Evolutionary conservation across 2,329 filamentous ascomycete genomes (phyloP).

Genomic region (Trichoderma aggressivum): DNA sequence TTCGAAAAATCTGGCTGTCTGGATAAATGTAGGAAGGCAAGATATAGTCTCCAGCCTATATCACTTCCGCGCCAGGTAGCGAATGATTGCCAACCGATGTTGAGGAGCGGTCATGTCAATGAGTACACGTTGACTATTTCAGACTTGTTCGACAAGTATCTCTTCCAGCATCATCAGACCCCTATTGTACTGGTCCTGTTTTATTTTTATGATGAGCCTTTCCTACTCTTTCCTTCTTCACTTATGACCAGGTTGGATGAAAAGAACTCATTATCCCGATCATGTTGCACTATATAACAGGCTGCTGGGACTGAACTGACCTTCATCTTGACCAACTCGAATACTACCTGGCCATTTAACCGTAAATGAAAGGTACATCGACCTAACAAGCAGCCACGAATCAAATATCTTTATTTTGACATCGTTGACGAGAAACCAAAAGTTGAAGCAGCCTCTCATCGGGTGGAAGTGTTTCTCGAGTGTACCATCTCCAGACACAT

Average conservation of each 20-base stretch:
- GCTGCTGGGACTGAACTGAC: not conserved
- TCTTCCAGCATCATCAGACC: not conserved
- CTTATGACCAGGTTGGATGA: not conserved
- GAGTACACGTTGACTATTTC: not conserved
- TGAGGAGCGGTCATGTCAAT: not conserved
- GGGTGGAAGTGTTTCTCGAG: not conserved
- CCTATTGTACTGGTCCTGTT: not conserved
- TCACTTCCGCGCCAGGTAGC: not conserved
- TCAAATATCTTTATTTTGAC: not conserved
- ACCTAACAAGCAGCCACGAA: not conserved
- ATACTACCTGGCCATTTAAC: not conserved
- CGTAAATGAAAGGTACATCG: not conserved
- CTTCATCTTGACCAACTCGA: not conserved
- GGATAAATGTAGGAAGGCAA: not conserved
- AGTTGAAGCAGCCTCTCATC: not conserved
- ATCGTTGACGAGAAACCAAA: not conserved
- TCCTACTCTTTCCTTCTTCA: not conserved
- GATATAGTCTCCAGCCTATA: not conserved
- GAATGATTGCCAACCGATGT: not conserved
- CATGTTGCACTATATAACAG: not conserved
- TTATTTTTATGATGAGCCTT: not conserved
- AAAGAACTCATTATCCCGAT: not conserved
- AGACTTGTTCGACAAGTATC: not conserved
- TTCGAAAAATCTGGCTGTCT: not conserved
- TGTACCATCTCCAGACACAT: not conserved